Evolutionary conservation across 2,329 filamentous ascomycete species (phyloP), one percentile per base, ranked within the genome.

Genomic region (Epichloe amarillans): DNA sequence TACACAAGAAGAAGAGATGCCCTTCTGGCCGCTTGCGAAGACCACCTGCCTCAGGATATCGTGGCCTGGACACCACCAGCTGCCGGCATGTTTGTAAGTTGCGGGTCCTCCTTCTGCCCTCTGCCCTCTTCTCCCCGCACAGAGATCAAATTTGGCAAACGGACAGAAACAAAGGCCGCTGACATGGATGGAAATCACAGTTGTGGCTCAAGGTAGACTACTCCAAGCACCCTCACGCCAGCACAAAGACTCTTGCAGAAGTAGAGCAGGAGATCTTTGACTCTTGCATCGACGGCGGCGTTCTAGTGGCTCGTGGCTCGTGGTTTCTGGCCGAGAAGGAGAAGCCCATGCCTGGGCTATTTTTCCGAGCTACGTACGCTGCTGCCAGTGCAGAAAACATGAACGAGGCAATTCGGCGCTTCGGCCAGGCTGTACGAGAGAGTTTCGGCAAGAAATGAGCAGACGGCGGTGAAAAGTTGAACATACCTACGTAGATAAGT

Each of bases 11-110:
- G 91, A 53, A 74, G 93, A 51, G 78, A 97, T 62, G 76, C 80
- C 26, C 79, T 98, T 52, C 72, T 95, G 5, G 74, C 76, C 7
- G 88, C 90, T 0, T 96, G 89, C 63, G 87, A 93, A 66, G 77
- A 80, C 55, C 79, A 84, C 58, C 69, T 96, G 19, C 89, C 90
- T 0, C 69, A 64, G 23, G 82, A 86, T 21, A 73, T 96, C 36
- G 84, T 88, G 17, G 81, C 74, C 65, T 97, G 90, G 89, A 77
- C 72, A 26, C 78, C 86, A 0, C 90, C 91, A 0, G 77, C 76
- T 52, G 88, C 90, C 1, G 91, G 91, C 64, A 98, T 98, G 93
- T 98, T 98, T 77, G 84, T 88, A 69, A 75, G 84, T 53, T 40
- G 7, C 35, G 33, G 21, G 4, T 52, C 8, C 30, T 19, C 54